Percentiles rank a stretch among this genome's conserved stretches.
Conservation (phyloP, 805 yeast species). For the Sungouiella blattae region DNA sequence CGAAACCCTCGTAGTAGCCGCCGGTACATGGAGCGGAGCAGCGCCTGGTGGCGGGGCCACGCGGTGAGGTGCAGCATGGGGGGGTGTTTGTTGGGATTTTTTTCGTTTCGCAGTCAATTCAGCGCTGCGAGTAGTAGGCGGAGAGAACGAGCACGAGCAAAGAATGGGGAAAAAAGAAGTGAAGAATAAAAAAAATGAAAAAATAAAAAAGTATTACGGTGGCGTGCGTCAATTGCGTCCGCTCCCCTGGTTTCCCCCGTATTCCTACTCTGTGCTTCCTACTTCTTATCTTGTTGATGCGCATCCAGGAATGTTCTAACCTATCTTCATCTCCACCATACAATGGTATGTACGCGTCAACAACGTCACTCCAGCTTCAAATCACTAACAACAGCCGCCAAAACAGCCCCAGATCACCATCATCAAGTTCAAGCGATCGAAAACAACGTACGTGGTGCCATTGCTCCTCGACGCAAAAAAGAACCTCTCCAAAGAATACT, state of each 20-base stretch:
- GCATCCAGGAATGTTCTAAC: too few species aligned
- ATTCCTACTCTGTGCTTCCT: not conserved
- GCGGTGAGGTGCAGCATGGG: not conserved
- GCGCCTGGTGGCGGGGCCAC: not conserved
- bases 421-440: conserved; percentile 33
- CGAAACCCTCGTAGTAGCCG: conserved; percentile 11
- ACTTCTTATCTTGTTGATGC: too few species aligned
- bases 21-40: conserved; percentile 13
- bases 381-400: conserved; percentile 20
- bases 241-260: too few species aligned
- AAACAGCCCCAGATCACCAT: conserved; percentile 22
- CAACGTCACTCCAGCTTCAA: too few species aligned
- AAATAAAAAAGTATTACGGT: too few species aligned
- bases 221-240: too few species aligned
- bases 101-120: too few species aligned
- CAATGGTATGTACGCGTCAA: too few species aligned
- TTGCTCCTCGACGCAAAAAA: conserved; percentile 17
- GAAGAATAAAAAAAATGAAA: not conserved
- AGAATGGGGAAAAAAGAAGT: not conserved
- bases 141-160: not conserved
- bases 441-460: conserved; percentile 29
- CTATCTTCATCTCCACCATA: too few species aligned
- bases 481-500: conserved; percentile 15
- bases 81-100: too few species aligned
- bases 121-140: not conserved